These are phyloP conservation scores for Neonectria magnoliae DNA, from an alignment of 2,329 filamentous ascomycete genomes.

Conservation along the genomic window DNA sequence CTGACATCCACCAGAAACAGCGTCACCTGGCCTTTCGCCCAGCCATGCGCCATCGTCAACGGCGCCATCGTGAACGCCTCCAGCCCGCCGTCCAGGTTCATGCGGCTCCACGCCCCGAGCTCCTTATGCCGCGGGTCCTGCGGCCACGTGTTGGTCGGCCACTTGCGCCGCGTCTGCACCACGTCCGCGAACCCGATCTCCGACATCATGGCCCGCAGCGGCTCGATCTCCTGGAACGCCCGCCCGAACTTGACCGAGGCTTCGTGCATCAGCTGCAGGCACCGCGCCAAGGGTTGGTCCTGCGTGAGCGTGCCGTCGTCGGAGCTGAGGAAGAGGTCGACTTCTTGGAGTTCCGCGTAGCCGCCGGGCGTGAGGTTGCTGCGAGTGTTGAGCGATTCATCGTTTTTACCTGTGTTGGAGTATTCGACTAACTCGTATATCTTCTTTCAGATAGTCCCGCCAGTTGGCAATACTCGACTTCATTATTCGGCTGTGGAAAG, in stretches of 20 bases:
- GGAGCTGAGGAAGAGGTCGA: slow-evolving; percentile 26
- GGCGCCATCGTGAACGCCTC: slow-evolving; percentile 35
- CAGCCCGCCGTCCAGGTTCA: slow-evolving; percentile 26
- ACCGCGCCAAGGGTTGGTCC: slow-evolving; percentile 33
- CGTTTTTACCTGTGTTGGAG: neutral
- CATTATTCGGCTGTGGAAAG: slow-evolving; percentile 36
- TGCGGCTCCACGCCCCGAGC: slow-evolving; percentile 28
- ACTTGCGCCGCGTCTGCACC: slow-evolving; percentile 25
- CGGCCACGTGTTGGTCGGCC: slow-evolving; percentile 36
- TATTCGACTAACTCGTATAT: slow-evolving; percentile 24
- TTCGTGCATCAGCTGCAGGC: slow-evolving; percentile 31
- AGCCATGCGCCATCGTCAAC: slow-evolving; percentile 28
- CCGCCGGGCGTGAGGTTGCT: slow-evolving; percentile 31
- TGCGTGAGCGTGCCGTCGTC: slow-evolving; percentile 30
- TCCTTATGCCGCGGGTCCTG: slow-evolving; percentile 29
- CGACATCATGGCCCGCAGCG: slow-evolving; percentile 25
- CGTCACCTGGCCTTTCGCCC: slow-evolving; percentile 13
- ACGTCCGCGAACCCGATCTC: slow-evolving; percentile 36
- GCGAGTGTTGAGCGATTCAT: neutral
- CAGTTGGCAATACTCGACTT: slow-evolving; percentile 32
- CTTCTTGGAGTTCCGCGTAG: slow-evolving; percentile 29
- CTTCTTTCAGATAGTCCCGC: slow-evolving; percentile 8
- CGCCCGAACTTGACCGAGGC: slow-evolving; percentile 38
- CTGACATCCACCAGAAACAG: slow-evolving; percentile 28
- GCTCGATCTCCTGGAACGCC: slow-evolving; percentile 26